Base-by-base conservation (phyloP, 2,329 filamentous ascomycete species). In the Lachnellula suecica region DNA sequence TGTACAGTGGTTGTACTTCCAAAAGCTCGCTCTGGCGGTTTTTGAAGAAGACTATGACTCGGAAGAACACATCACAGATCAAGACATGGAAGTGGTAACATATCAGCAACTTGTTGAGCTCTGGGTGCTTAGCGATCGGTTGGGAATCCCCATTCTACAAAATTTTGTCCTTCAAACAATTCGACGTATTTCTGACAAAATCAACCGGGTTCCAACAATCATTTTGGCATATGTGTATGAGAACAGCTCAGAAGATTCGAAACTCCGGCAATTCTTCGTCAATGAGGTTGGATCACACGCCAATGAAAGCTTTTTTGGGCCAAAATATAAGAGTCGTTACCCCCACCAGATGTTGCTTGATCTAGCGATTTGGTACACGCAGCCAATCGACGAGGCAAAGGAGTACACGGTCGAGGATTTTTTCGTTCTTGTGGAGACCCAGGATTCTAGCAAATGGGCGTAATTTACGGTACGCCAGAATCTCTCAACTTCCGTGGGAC, bases 111-210 rank as follows among this genome's bases (percentile, higher is more conserved):
- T 56, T 2, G 42, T 49, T 1, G 20, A 43, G 11, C 47, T 59
- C 5, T 58, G 53, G 50, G 31, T 53, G 13, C 44, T 58, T 1
- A 50, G 53, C 10, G 48, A 56, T 11, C 49, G 47, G 6, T 23
- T 56, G 2, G 17, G 29, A 2, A 45, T 56, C 15, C 51, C 53
- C 13, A 10, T 3, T 4, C 46, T 53, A 1, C 53, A 56, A 34
- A 56, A 56, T 34, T 6, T n/a, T 15, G 19, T 40, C 19, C 15
- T 50, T 5, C 43, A 48, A 15, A 15, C 13, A 4, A 38, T 57
- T 3, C 23, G 29, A 13, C 19, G 9, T 24, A 13, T 13, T 27
- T 38, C 5, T 10, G 5, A 19, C 5, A 2, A 19, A 47, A 41
- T 24, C 13, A 15, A 19, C 40, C 45, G 17, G 10, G 35, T 19